Evolutionary conservation across 805 yeast species (phyloP).

Genomic region (Myxozyma geophila): DNA sequence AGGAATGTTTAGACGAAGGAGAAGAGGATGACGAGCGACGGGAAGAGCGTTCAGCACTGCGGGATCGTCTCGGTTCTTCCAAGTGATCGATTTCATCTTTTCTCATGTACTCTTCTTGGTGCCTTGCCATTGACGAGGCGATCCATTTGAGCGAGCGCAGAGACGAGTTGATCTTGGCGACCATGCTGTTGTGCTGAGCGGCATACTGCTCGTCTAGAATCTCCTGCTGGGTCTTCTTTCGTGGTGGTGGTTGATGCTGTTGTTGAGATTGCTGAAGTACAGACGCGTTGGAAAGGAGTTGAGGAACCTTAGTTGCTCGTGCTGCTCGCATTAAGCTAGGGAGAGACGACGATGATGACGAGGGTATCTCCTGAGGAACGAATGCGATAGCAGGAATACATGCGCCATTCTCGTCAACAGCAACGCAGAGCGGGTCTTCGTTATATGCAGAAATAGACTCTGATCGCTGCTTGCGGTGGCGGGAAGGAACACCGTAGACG

Average conservation of each 20-base stretch:
- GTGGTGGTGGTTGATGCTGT: background rate
- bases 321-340: conserved; percentile 6
- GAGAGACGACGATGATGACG: conserved; percentile 3
- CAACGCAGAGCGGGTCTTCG: conserved; percentile 36
- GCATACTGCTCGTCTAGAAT: conserved; percentile 27
- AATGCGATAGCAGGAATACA: conserved; percentile 35
- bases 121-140: conserved; percentile 36
- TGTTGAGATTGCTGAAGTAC: background rate
- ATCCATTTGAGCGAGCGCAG: conserved; percentile 33
- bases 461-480: conserved; percentile 33
- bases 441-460: conserved; percentile 24
- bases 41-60: conserved; percentile 11
- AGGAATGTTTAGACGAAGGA: background rate
- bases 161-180: conserved; percentile 32
- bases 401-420: conserved; percentile 33
- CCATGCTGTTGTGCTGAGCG: conserved; percentile 27
- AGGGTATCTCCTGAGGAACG: conserved; percentile 16
- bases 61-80: conserved; percentile 29
- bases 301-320: conserved; percentile 6
- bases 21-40: conserved; percentile 9
- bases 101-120: conserved; percentile 35
- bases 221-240: conserved; percentile 15
- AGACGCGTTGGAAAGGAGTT: conserved; percentile 1
- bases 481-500: conserved; percentile 15
- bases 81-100: conserved; percentile 30